Base-by-base conservation (phyloP, 2,329 filamentous ascomycete genomes). In the Epichloe uncinata region DNA sequence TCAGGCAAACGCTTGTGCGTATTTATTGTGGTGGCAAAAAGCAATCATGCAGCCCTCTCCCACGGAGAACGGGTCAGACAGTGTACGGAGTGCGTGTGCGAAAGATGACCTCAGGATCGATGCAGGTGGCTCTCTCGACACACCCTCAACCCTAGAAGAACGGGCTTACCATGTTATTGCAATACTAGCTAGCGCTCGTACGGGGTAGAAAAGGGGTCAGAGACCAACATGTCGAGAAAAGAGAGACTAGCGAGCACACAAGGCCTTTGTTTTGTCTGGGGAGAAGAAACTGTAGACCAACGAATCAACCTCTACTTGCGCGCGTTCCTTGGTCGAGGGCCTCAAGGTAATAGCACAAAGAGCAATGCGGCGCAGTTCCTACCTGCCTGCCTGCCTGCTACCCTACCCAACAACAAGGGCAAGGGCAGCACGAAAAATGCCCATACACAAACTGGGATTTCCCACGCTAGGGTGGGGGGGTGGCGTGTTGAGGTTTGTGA, bases 401-500 rank as follows among this genome's bases (percentile, higher is more conserved):
- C 16, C 43, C 16, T 20, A 35, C 16, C 43, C 30, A 20, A 45
- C 30, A 20, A 45, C 42, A n/a, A 22, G 22, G 22, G 41, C 42
- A 47, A 18, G 38, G 18, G 38, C 18, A 11, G n/a, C 40, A 37
- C 40, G 16, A 42, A 37, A 42, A n/a, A 30, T 26, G 30, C 11
- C 35, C 15, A 16, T 34, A 16, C 16, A 16, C 16, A 22, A 36
- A 40, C 20, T 22, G 16, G 30, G 35, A 34, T 42, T 43, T 35
- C 38, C 22, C n/a, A 15, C 38, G 30, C 26, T 33, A 20, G 9
- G 26, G 26, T 30, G 8, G 26, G 7, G 22, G 26, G 42, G 22
- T 47, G 49, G 48, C 42, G 30, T 49, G 43, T 43, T 34, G 47
- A 49, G 30, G 33, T 48, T 50, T 47, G 52, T 48, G 47, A 49